Evolutionary conservation across 495 filamentous ascomycete genomes (phyloP).

Genomic region (Bryoglossum gracile): DNA sequence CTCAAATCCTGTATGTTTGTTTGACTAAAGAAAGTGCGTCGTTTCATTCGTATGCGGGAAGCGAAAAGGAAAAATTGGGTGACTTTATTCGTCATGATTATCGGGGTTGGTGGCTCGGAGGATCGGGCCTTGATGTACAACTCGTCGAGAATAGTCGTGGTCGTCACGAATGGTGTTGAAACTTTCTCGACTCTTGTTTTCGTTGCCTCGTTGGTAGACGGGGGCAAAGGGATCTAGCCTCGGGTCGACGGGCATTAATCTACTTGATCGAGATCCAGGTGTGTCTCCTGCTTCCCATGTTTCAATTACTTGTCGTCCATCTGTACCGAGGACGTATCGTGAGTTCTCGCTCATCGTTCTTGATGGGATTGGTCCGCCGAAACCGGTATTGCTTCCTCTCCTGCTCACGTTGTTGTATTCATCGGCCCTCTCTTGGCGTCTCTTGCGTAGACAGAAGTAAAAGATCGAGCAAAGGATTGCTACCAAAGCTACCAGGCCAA

Average conservation of each 20-base stretch:
- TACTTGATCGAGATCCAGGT: constrained; percentile 35
- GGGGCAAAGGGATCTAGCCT: constrained; percentile 45
- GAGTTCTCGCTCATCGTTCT: constrained; percentile 27
- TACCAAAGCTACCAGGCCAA: constrained; percentile 23
- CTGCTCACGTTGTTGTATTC: constrained; percentile 8
- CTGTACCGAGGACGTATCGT: constrained; percentile 24
- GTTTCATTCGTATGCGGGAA: constrained; percentile 8
- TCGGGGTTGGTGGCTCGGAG: constrained; percentile 49
- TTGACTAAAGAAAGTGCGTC: constrained; percentile 7
- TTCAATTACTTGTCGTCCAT: constrained; percentile 25
- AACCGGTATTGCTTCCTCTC: constrained; percentile 10
- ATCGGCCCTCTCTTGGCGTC: constrained; percentile 10
- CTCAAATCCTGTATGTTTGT: constrained; percentile 12
- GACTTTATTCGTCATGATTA: neutral
- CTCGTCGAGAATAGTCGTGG: constrained; percentile 45
- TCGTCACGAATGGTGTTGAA: constrained; percentile 48
- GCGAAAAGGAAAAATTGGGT: neutral
- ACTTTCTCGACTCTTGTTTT: constrained; percentile 44
- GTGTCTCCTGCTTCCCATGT: constrained; percentile 19
- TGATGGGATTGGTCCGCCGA: constrained; percentile 12
- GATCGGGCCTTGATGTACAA: constrained; percentile 33
- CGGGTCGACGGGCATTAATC: constrained; percentile 47
- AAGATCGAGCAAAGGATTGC: constrained; percentile 14
- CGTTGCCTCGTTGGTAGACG: constrained; percentile 39
- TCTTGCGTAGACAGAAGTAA: constrained; percentile 16